A percentile compares a stretch with the other conserved stretches of the same genome.
Evolutionary conservation across 2,329 filamentous ascomycete species (phyloP).

Genomic region (Monilinia fructicola): DNA sequence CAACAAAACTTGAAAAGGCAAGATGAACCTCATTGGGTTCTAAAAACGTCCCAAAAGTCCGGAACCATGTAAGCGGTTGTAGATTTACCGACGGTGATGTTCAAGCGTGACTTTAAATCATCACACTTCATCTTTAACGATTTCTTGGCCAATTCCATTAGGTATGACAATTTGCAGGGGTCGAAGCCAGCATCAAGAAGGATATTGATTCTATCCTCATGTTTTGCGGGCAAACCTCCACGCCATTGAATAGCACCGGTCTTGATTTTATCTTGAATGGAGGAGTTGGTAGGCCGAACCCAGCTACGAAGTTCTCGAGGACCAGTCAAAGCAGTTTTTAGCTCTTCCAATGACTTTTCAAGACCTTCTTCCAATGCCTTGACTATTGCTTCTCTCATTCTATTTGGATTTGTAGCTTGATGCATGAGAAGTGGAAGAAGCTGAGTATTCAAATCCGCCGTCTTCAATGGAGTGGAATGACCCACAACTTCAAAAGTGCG

Average conservation of each 20-base stretch:
- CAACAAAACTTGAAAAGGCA: conserved; percentile 61
- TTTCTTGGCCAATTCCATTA: conserved; percentile 48
- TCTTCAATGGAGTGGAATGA: conserved; percentile 47
- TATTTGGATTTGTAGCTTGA: conserved; percentile 48
- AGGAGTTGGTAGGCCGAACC: conserved; percentile 48
- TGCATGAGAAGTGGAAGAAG: conserved; percentile 68
- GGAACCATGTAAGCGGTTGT: conserved; percentile 66
- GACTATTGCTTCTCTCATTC: conserved; percentile 52
- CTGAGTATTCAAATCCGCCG: conserved; percentile 63
- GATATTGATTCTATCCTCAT: conserved; percentile 52
- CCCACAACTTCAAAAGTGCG: conserved; percentile 65
- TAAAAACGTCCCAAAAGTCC: conserved; percentile 61
- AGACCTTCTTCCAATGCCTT: conserved; percentile 52
- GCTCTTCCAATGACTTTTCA: conserved; percentile 50
- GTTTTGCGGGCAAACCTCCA: conserved; percentile 30
- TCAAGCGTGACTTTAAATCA: conserved; percentile 52
- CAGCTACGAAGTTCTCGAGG: conserved; percentile 54
- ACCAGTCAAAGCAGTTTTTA: conserved; percentile 52
- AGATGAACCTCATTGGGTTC: conserved; percentile 67
- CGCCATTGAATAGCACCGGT: conserved; percentile 31
- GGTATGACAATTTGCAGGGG: conserved; percentile 47
- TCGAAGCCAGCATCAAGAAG: conserved; percentile 63
- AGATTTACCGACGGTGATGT: conserved; percentile 60
- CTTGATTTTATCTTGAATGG: conserved; percentile 42
- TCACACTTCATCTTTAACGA: conserved; percentile 32